A percentile compares a stretch with the other conserved stretches of the same genome.
Evolutionary conservation across 1,139 yeast genomes (phyloP).

Genomic region (Geotrichum europaeum): DNA sequence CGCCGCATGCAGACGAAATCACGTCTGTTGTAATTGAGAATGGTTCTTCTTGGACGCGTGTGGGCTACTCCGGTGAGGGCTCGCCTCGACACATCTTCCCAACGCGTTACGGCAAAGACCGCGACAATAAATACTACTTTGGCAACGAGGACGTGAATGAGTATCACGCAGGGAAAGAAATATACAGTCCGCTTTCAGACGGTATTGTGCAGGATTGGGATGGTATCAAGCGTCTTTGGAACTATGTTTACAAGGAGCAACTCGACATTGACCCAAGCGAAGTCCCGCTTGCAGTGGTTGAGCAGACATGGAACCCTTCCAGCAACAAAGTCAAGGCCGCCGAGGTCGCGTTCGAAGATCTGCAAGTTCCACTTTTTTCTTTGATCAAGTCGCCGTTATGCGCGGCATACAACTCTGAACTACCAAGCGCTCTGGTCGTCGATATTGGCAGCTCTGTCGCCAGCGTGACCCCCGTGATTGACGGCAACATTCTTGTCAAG

Average conservation of each 20-base stretch:
- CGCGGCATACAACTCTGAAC: constrained; percentile 48
- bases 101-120: constrained; percentile 42
- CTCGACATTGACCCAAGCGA: constrained; percentile 55
- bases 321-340: constrained; percentile 64
- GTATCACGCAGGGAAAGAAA: constrained; percentile 35
- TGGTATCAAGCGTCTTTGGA: constrained; percentile 38
- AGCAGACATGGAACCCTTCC: constrained; percentile 80
- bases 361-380: constrained; percentile 80
- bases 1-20: constrained; percentile 37
- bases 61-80: constrained; percentile 93
- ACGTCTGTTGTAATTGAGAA: constrained; percentile 92
- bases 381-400: constrained; percentile 82
- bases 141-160: constrained; percentile 35
- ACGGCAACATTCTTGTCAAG: constrained; percentile 48
- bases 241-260: constrained; percentile 34
- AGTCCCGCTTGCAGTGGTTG: constrained; percentile 75
- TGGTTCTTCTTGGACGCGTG: constrained; percentile 76
- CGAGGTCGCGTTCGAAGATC: constrained; percentile 67
- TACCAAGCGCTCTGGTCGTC: constrained; percentile 36
- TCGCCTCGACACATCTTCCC: constrained; percentile 73
- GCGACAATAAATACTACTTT: constrained; percentile 24
- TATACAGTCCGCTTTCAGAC: constrained; percentile 37
- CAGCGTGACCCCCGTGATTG: constrained; percentile 88
- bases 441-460: constrained; percentile 37
- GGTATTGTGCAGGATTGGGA: constrained; percentile 45